Conservation (phyloP, 768 basidiomycete species). For the Lentinula edodes region DNA sequence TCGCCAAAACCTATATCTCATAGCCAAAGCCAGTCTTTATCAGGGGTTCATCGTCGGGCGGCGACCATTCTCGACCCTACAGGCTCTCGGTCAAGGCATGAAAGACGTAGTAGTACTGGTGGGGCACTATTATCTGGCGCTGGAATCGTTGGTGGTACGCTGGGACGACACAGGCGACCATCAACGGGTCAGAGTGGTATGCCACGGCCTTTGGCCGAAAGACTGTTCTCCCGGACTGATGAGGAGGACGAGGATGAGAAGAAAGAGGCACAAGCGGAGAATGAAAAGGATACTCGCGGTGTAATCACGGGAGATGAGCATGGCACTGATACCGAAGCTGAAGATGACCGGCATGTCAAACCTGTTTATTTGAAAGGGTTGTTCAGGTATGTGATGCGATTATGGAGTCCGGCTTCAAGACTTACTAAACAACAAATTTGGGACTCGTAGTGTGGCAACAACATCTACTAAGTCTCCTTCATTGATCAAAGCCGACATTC, state of each 20-base stretch:
- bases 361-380: slow-evolving; percentile 94
- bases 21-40: slow-evolving; percentile 32
- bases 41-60: slow-evolving; percentile 62
- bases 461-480: slow-evolving; percentile 86
- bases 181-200: slow-evolving; percentile 56
- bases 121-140: slow-evolving; percentile 40
- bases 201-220: slow-evolving; percentile 32
- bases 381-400: slow-evolving; percentile 60
- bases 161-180: slow-evolving; percentile 65
- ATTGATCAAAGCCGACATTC: slow-evolving; percentile 79
- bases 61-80: slow-evolving; percentile 74
- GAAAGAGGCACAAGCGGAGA: slow-evolving; percentile 23
- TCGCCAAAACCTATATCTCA: slow-evolving; percentile 23
- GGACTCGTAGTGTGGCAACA: slow-evolving; percentile 70
- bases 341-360: slow-evolving; percentile 76
- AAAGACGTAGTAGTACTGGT: slow-evolving; percentile 73
- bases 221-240: slow-evolving; percentile 45
- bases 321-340: slow-evolving; percentile 42
- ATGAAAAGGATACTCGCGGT: slow-evolving; percentile 20
- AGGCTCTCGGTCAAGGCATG: slow-evolving; percentile 51
- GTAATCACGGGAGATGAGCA: slow-evolving; percentile 30
- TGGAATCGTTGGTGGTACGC: slow-evolving; percentile 42
- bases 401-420: not conserved
- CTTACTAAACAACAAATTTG: not conserved
- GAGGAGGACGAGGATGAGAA: slow-evolving; percentile 40